phyloP scores from a whole-genome alignment of 768 basidiomycete genomes.

The Suillus americanus region DNA sequence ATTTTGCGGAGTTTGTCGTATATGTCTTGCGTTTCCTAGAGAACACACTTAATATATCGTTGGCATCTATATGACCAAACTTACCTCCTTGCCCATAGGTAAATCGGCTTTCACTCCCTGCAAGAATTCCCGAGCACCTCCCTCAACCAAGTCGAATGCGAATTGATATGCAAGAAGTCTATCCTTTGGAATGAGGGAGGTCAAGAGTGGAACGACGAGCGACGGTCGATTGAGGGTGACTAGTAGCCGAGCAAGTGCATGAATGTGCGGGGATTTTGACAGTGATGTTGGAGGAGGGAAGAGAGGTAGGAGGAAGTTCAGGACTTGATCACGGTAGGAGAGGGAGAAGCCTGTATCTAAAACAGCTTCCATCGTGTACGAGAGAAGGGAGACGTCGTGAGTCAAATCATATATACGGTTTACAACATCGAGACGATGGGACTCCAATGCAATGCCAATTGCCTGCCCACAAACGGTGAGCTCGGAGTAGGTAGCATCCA shows the following conservation, averaged over 20 bases:
- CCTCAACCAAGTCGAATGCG: constrained; percentile 93
- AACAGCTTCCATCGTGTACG: constrained; percentile 91
- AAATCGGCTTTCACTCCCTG: constrained; percentile 69
- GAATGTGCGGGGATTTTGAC: constrained; percentile 72
- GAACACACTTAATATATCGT: constrained; percentile 13
- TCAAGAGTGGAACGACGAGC: constrained; percentile 72
- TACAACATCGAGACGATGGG: constrained; percentile 85
- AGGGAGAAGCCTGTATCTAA: constrained; percentile 89
- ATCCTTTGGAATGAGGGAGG: constrained; percentile 68
- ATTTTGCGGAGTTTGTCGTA: constrained; percentile 82
- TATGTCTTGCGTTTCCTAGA: constrained; percentile 55
- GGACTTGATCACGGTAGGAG: constrained; percentile 79
- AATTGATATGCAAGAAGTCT: constrained; percentile 88
- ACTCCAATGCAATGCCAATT: constrained; percentile 93
- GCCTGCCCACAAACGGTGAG: constrained; percentile 50
- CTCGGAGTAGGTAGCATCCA: not conserved
- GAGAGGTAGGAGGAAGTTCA: constrained; percentile 77
- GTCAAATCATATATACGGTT: constrained; percentile 72
- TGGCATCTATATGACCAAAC: constrained; percentile 16
- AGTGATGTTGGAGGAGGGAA: constrained; percentile 77
- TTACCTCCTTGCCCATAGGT: constrained; percentile 66
- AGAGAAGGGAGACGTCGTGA: constrained; percentile 74
- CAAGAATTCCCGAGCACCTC: constrained; percentile 90
- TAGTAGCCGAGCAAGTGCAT: constrained; percentile 83
- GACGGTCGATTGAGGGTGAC: constrained; percentile 85